Base-by-base conservation (phyloP, 768 basidiomycete species). In the Podaxis mareebaensis region DNA sequence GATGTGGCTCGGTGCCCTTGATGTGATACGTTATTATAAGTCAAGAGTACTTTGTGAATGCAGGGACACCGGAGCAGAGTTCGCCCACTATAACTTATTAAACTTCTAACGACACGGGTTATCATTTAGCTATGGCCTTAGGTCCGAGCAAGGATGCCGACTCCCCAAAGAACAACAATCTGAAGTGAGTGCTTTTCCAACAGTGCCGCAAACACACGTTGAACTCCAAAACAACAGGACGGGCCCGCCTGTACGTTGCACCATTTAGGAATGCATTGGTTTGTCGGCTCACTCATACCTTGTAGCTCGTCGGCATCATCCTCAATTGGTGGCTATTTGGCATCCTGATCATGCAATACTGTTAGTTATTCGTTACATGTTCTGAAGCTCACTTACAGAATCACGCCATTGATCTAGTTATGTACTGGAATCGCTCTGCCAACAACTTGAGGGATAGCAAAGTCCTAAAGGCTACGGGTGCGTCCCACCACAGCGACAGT, bases 301-400 rank as follows among this genome's bases (percentile, higher is more conserved):
- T 15, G 49, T 44, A 42, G 30, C 38, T 53, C 20, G 61, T 62
- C 15, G 54, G 53, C 22, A 55, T 62, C 42, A 15, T 55, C 13
- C 61, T 62, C n/a, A 62, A 56, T 20, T 62, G 61, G 61, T 62
- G 61, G 61, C 46, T 62, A 28, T 62, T 38, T 39, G 61, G 61
- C 15, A 62, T 62, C 22, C 44, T 62, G 3, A 7, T 62, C 42
- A 62, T 62, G 61, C 61, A 62, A 56, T 62, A 62, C 30, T 49
- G 61, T 62, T 30, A 3, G 61, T 56, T 42, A 10, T 15, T 15
- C 20, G 2, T 12, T 48, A 13, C 22, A n/a, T 39, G 10, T 38
- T 17, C 13, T 15, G 4, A 11, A 17, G 22, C 40, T 39, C 22
- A 22, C 42, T n/a, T 12, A 4, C n/a, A 6, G 10, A 24, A 24